A percentile compares a stretch with the other conserved stretches of the same genome.
Conservation (phyloP, 75 land plant species). For the Adiantum capillusveneris region DNA sequence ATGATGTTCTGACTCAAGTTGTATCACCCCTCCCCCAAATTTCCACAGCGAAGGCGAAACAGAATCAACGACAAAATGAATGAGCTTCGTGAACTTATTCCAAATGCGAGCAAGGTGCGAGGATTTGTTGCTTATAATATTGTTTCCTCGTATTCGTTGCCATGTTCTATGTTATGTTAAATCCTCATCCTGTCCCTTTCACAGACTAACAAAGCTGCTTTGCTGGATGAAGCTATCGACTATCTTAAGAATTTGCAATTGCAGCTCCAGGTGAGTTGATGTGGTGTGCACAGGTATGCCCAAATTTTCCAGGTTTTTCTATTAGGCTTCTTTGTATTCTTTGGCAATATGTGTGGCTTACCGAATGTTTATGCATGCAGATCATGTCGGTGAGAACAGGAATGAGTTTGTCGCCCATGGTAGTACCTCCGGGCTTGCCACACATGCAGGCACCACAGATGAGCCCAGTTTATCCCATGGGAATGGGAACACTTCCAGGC, state of each 20-base stretch:
- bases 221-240: slow-evolving; percentile 5
- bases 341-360: not conserved
- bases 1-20: too few species aligned
- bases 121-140: not conserved
- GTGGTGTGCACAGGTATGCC: too few species aligned
- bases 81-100: slow-evolving; percentile 1
- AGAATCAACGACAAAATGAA: slow-evolving; percentile 5
- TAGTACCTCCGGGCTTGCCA: not conserved
- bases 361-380: not conserved
- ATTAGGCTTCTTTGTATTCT: too few species aligned
- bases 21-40: too few species aligned
- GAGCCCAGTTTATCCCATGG: not conserved
- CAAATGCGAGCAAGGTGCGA: slow-evolving; percentile 5
- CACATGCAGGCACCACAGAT: not conserved
- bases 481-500: not conserved
- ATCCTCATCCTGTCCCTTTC: not conserved
- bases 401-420: not conserved
- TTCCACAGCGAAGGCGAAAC: not conserved
- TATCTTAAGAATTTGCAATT: not conserved
- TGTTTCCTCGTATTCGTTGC: not conserved
- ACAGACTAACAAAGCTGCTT: slow-evolving; percentile 3
- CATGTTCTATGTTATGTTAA: not conserved
- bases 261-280: slow-evolving; percentile 3
- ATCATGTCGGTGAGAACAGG: slow-evolving; percentile 2
- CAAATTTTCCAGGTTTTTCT: too few species aligned